Percentiles rank a stretch among this genome's conserved stretches.
Evolutionary conservation across 1,284 basidiomycete genomes (phyloP).

Genomic region (Sporisorium exsertum): DNA sequence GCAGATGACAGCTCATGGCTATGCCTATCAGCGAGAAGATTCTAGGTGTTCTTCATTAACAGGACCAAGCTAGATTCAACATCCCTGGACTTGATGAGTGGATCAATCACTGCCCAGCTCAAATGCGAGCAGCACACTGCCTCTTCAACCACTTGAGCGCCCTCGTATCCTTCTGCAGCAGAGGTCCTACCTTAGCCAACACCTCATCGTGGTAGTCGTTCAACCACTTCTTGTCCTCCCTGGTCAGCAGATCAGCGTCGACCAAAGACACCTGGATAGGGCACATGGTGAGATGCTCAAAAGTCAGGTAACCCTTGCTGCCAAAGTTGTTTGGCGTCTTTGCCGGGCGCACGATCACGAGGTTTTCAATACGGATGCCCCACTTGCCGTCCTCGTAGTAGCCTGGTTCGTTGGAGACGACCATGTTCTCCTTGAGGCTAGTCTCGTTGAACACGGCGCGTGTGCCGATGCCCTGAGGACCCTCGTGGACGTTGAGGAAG

Average conservation of each 20-base stretch:
- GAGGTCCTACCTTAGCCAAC: conserved; percentile 79
- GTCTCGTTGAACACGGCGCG: conserved; percentile 67
- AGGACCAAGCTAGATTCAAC: neutral
- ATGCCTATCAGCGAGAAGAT: no score
- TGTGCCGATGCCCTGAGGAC: conserved; percentile 67
- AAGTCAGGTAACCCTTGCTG: conserved; percentile 69
- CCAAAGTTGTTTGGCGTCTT: conserved; percentile 85
- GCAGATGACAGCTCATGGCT: no score
- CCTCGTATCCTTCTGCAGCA: conserved; percentile 79
- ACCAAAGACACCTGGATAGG: conserved; percentile 90
- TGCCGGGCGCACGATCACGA: conserved; percentile 59
- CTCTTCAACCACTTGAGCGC: conserved; percentile 83
- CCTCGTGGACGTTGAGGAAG: conserved; percentile 67
- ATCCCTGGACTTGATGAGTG: neutral
- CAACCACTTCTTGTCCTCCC: conserved; percentile 82
- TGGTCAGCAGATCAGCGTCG: conserved; percentile 76
- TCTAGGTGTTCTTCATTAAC: no score
- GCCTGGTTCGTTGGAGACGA: conserved; percentile 77
- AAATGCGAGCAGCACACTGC: conserved; percentile 70
- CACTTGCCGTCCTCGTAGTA: conserved; percentile 92
- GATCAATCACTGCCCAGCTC: neutral
- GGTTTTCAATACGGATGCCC: conserved; percentile 91
- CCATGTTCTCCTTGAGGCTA: conserved; percentile 66
- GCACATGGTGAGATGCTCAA: conserved; percentile 66
- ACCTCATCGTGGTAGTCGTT: conserved; percentile 86